Evolutionary conservation across 1,284 basidiomycete species (phyloP), one percentile per base, ranked within the genome.

Genomic region (Tranzscheliella williamsii): DNA sequence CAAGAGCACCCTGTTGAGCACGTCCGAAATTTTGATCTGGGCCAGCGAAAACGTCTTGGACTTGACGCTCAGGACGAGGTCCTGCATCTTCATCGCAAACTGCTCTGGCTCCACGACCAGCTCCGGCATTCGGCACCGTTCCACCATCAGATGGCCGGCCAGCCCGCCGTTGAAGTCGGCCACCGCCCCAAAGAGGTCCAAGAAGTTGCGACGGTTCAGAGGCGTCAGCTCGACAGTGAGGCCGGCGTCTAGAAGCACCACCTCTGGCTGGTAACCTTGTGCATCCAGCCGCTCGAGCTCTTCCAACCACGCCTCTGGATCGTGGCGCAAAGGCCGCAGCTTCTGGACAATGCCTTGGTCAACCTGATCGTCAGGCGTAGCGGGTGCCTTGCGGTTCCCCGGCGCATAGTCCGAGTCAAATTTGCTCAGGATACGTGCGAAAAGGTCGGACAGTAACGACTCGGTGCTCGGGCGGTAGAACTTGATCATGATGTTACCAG

Each of bases 401-500:
- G 62, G 62, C 2, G 65, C 65, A 39, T 76, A 76, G 44, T 75
- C 74, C 24, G 57, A 58, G 44, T 77, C 74, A 20, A 75, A 75
- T 26, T 69, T 69, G 29, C 67, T 63, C 8, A 77, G 35, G 41
- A 73, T 61, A 20, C 71, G 50, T 2, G 63, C 53, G 15, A 72
- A 56, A 4, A 71, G 26, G 39, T 72, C 68, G 21, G 57, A 47
- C 4, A 77, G 55, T 32, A 75, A 37, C 13, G 72, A 70, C 35
- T 66, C 52, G 21, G 68, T 71, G 15, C 85, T 82, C 0, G 89
- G 89, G 75, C 88, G 88, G 76, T 86, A 87, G 79, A 97, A 95
- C 77, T 93, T 94, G 80, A 96, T 86, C 88, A 97, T 91, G 79
- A 96, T 94, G 78, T 96, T 96, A 23, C 94, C 94, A 0, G 91